A percentile compares a stretch with the other conserved stretches of the same genome.
Evolutionary conservation across 371 early-diverging fungal species (phyloP).

Genomic region (Syncephalastrum contaminatum): DNA sequence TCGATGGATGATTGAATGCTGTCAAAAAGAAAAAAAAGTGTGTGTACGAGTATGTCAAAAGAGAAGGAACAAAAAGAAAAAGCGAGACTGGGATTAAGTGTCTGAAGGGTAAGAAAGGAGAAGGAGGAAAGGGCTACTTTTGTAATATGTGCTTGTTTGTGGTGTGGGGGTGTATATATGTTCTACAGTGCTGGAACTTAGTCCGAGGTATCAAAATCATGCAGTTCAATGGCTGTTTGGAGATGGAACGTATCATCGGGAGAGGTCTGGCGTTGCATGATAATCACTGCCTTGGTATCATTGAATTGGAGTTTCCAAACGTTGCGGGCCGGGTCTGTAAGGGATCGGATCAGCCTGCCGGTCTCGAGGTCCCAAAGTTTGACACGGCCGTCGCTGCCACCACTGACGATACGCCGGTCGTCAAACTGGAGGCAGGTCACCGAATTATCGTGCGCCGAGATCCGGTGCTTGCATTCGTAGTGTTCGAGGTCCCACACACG

Average conservation of each 20-base stretch:
- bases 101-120: too few species aligned
- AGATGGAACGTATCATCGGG: conserved; percentile 17
- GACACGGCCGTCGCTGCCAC: conserved; percentile 82
- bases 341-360: conserved; percentile 66
- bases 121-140: too few species aligned
- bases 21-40: too few species aligned
- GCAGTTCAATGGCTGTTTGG: conserved; percentile 43
- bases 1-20: too few species aligned
- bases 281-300: conserved; percentile 56
- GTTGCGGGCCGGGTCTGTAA: conserved; percentile 55
- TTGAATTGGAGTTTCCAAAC: conserved; percentile 61
- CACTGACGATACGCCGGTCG: conserved; percentile 71
- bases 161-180: too few species aligned
- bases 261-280: conserved; percentile 45
- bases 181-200: neutral
- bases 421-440: conserved; percentile 87
- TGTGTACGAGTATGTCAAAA: too few species aligned
- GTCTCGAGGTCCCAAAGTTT: conserved; percentile 78
- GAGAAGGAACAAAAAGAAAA: too few species aligned
- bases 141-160: too few species aligned
- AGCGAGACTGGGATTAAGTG: too few species aligned
- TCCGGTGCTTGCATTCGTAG: conserved; percentile 59
- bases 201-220: conserved; percentile 33
- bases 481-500: conserved; percentile 82
- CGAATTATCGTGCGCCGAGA: conserved; percentile 79